These are phyloP conservation scores for Clonostachys chloroleuca DNA, from an alignment of 2,329 filamentous ascomycete species.

Conservation along the genomic window DNA sequence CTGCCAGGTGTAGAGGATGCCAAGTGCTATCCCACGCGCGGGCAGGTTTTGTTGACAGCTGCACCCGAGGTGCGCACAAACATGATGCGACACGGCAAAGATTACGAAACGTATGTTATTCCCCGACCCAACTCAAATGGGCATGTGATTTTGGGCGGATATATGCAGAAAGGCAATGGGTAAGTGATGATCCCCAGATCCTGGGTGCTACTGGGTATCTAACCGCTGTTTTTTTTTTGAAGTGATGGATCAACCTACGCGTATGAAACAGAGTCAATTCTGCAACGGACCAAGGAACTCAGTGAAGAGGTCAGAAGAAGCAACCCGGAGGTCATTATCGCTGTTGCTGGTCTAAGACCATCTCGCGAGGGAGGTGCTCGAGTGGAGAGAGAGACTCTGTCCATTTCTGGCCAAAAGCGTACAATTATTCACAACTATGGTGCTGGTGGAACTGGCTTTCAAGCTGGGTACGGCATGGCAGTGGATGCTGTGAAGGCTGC, in stretches of 20 bases:
- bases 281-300: constrained; percentile 23
- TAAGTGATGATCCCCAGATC: constrained; percentile 6
- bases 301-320: constrained; percentile 17
- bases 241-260: constrained; percentile 26
- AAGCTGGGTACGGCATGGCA: constrained; percentile 35
- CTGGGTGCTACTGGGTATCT: neutral
- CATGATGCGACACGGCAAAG: constrained; percentile 26
- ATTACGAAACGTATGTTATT: constrained; percentile 27
- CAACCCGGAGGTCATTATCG: constrained; percentile 18
- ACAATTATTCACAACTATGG: constrained; percentile 36
- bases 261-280: constrained; percentile 27
- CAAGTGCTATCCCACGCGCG: constrained; percentile 32
- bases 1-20: constrained; percentile 27
- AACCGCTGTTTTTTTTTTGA: too few relatives aligned
- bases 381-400: constrained; percentile 31
- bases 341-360: constrained; percentile 22
- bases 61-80: constrained; percentile 25
- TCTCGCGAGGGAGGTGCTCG: constrained; percentile 34
- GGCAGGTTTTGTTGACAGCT: constrained; percentile 27
- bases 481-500: constrained; percentile 20
- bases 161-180: constrained; percentile 27
- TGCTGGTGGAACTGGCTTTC: constrained; percentile 38
- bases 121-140: constrained; percentile 22
- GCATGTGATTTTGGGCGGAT: constrained; percentile 27
- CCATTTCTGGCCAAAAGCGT: constrained; percentile 12